These are phyloP conservation scores for Brassica carinata DNA, from an alignment of 345 rosid species.

Conservation along the genomic window DNA sequence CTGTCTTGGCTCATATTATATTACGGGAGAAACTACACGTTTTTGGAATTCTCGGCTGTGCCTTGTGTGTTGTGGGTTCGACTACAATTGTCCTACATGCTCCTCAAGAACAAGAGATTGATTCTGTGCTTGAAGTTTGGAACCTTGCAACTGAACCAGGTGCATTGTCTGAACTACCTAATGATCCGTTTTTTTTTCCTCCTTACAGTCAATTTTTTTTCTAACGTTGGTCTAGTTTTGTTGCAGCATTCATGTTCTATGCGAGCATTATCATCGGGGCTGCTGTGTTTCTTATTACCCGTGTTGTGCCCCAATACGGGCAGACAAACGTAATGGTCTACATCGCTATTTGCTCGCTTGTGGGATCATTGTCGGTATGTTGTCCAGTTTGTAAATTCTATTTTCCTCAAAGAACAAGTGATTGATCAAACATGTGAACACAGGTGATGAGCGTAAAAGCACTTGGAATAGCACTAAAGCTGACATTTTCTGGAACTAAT, in stretches of 20 bases:
- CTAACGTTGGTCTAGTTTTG: constrained; percentile 29
- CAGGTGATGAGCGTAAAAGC: constrained; percentile 89
- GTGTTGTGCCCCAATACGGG: constrained; percentile 76
- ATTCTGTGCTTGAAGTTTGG: constrained; percentile 91
- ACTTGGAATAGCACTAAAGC: constrained; percentile 74
- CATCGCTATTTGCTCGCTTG: constrained; percentile 90
- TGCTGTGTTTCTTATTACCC: constrained; percentile 65
- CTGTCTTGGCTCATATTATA: constrained; percentile 86
- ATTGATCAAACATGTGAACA: constrained; percentile 29
- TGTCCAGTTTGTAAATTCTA: constrained; percentile 1
- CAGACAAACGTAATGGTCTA: constrained; percentile 98
- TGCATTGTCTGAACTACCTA: constrained; percentile 28
- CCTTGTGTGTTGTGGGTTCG: constrained; percentile 93
- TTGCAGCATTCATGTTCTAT: constrained; percentile 88
- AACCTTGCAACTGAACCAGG: constrained; percentile 99
- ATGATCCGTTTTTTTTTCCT: neutral
- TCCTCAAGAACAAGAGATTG: constrained; percentile 90
- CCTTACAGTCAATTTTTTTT: neutral
- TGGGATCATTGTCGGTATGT: constrained; percentile 95
- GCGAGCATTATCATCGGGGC: constrained; percentile 74
- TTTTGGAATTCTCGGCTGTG: constrained; percentile 96
- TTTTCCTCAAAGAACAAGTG: neutral
- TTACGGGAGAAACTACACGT: constrained; percentile 77
- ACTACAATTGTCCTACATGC: constrained; percentile 94
- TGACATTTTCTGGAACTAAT: constrained; percentile 71